A percentile compares a stretch with the other conserved stretches of the same genome.
phyloP scores from a whole-genome alignment of 441 rosid genomes.

The Euphorbia corollata region DNA sequence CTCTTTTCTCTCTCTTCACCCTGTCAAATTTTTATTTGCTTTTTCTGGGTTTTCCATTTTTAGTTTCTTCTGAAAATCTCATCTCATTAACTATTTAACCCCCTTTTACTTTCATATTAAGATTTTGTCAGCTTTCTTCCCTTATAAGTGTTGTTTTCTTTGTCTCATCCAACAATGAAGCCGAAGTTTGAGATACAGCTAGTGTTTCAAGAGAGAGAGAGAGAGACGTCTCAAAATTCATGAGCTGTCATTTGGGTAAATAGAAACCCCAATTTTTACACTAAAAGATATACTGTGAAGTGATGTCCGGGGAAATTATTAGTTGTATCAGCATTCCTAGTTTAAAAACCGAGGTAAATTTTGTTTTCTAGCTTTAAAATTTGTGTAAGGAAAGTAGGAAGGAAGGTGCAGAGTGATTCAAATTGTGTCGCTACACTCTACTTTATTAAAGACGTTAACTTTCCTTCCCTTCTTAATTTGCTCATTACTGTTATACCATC shows the following conservation, averaged over 20 bases:
- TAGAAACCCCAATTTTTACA: slow-evolving; percentile 17
- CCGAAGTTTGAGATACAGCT: slow-evolving; percentile 26
- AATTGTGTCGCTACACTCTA: slow-evolving; percentile 21
- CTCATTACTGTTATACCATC: slow-evolving; percentile 13
- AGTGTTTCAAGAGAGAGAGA: slow-evolving; percentile 5
- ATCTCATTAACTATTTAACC: neutral
- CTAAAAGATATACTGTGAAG: slow-evolving; percentile 13
- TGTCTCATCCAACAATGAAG: slow-evolving; percentile 20
- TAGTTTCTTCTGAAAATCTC: slow-evolving; percentile 16
- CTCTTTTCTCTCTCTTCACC: neutral
- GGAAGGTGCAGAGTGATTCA: slow-evolving; percentile 18
- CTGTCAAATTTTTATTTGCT: neutral
- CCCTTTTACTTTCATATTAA: neutral
- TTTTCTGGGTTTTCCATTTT: slow-evolving; percentile 11
- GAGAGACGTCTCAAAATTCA: slow-evolving; percentile 26
- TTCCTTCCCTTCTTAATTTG: slow-evolving; percentile 19
- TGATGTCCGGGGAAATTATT: slow-evolving; percentile 14
- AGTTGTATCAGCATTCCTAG: slow-evolving; percentile 13
- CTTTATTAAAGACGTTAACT: slow-evolving; percentile 23
- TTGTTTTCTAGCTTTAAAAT: slow-evolving; percentile 11
- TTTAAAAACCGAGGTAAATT: neutral
- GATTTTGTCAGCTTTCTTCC: slow-evolving; percentile 25
- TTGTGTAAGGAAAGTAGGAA: slow-evolving; percentile 24
- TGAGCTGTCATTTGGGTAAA: slow-evolving; percentile 21
- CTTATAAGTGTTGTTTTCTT: slow-evolving; percentile 20